Conservation (phyloP, 768 basidiomycete species). For the Lyophyllum semitale region DNA sequence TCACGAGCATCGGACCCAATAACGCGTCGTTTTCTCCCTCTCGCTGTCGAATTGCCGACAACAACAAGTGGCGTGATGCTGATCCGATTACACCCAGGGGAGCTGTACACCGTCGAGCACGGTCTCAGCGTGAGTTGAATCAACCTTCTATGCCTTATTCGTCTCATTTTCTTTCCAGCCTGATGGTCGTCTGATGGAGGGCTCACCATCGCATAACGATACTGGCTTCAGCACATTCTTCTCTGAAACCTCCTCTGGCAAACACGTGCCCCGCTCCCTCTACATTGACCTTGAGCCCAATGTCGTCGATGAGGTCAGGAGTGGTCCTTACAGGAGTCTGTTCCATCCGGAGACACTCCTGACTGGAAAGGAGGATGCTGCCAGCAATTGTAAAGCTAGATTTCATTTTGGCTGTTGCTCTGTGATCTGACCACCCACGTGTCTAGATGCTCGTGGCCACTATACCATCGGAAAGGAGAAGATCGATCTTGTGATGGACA, state of each 20-base stretch:
- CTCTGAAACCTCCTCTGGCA: conserved; percentile 90
- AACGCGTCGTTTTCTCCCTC: conserved; percentile 16
- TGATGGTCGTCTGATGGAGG: conserved; percentile 83
- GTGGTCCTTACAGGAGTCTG: conserved; percentile 86
- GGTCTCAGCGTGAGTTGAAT: conserved; percentile 79
- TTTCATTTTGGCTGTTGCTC: conserved; percentile 16
- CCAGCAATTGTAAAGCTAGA: conserved; percentile 88
- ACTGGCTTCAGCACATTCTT: conserved; percentile 98
- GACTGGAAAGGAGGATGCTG: conserved; percentile 98
- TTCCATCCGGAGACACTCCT: conserved; percentile 99
- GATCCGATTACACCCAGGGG: conserved; percentile 60
- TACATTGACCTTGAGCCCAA: conserved; percentile 97
- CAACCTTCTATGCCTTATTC: background rate
- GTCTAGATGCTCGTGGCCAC: conserved; percentile 91
- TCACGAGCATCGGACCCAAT: conserved; percentile 8
- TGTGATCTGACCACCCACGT: conserved; percentile 4
- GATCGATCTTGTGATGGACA: conserved; percentile 96
- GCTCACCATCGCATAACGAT: conserved; percentile 69
- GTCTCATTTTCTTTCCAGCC: conserved; percentile 53
- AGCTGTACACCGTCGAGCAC: conserved; percentile 97
- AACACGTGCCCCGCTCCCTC: conserved; percentile 94
- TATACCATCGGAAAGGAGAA: conserved; percentile 99
- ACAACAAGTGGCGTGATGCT: conserved; percentile 23
- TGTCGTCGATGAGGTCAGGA: conserved; percentile 93
- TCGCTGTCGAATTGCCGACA: background rate